Conservation (phyloP, 1,284 basidiomycete genomes). For the Coniferiporia sulphurascens region DNA sequence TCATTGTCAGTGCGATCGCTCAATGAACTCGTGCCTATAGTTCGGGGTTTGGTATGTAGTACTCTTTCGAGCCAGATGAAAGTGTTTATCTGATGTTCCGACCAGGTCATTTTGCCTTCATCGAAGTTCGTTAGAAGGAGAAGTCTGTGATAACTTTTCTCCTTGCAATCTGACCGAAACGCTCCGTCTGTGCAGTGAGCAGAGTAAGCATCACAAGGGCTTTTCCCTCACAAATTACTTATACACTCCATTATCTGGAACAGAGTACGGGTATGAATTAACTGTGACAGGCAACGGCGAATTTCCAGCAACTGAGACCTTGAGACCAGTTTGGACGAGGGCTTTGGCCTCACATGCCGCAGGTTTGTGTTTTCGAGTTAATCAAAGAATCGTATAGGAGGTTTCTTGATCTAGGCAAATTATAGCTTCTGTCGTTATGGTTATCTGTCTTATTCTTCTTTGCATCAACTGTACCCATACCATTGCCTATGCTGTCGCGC, state of each 20-base stretch:
- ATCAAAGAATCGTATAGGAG: background rate
- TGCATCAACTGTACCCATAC: background rate
- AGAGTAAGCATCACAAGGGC: background rate
- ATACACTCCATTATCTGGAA: background rate
- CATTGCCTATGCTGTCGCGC: background rate
- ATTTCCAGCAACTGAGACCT: background rate
- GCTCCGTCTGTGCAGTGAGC: conserved; percentile 5
- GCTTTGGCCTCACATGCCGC: background rate
- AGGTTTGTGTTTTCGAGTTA: background rate
- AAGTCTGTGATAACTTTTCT: conserved; percentile 6
- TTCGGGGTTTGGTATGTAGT: conserved; percentile 2
- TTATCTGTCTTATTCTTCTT: background rate
- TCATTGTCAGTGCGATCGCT: background rate
- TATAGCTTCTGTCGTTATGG: background rate
- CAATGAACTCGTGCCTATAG: background rate
- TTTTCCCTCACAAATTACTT: background rate
- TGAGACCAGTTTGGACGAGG: background rate
- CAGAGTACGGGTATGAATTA: background rate
- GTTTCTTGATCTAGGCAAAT: background rate
- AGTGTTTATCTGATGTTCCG: background rate
- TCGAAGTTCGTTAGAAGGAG: background rate
- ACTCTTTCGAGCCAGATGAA: background rate
- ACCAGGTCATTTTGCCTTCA: conserved; percentile 10
- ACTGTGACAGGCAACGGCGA: background rate
- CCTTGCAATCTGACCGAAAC: conserved; percentile 2